These are phyloP conservation scores for Huntiella moniliformis DNA, from an alignment of 2,329 filamentous ascomycete species.

Conservation along the genomic window DNA sequence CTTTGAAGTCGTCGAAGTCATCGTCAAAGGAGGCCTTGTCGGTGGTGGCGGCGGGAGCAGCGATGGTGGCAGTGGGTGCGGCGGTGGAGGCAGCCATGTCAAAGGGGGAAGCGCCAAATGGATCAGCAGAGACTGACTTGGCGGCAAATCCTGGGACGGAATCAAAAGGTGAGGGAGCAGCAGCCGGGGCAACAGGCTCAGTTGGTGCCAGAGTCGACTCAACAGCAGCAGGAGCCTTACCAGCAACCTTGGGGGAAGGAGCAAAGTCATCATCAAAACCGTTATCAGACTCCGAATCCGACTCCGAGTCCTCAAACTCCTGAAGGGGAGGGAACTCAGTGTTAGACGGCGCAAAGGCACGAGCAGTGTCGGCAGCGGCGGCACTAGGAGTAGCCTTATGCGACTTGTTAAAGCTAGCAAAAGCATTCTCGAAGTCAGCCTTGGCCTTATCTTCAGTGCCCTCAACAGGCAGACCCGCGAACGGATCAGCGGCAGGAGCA, in stretches of 20 bases:
- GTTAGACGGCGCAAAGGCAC: conserved; percentile 28
- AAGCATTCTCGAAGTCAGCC: conserved; percentile 71
- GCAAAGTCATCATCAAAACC: conserved; percentile 92
- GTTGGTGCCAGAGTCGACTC: conserved; percentile 13
- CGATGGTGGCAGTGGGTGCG: conserved; percentile 16
- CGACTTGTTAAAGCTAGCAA: conserved; percentile 50
- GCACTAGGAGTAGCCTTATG: conserved; percentile 27
- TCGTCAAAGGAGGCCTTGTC: conserved; percentile 48
- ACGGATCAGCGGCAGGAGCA: conserved; percentile 6
- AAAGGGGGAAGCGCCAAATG: conserved; percentile 21
- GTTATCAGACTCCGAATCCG: conserved; percentile 56
- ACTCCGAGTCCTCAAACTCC: conserved; percentile 74
- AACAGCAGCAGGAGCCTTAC: conserved; percentile 15
- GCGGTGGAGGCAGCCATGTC: conserved; percentile 16
- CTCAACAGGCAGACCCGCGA: conserved; percentile 23
- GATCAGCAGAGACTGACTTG: conserved; percentile 18
- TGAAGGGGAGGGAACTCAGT: conserved; percentile 85
- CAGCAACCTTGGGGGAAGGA: conserved; percentile 31
- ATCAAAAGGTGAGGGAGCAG: conserved; percentile 3
- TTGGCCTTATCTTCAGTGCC: conserved; percentile 43
- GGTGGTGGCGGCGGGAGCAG: conserved; percentile 21
- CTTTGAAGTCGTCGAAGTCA: conserved; percentile 64
- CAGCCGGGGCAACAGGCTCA: conserved; percentile 5
- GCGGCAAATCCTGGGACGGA: conserved; percentile 12
- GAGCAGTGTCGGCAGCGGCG: conserved; percentile 16